These are phyloP conservation scores for Alternaria longipes DNA, from an alignment of 2,329 filamentous ascomycete species.

Conservation along the genomic window DNA sequence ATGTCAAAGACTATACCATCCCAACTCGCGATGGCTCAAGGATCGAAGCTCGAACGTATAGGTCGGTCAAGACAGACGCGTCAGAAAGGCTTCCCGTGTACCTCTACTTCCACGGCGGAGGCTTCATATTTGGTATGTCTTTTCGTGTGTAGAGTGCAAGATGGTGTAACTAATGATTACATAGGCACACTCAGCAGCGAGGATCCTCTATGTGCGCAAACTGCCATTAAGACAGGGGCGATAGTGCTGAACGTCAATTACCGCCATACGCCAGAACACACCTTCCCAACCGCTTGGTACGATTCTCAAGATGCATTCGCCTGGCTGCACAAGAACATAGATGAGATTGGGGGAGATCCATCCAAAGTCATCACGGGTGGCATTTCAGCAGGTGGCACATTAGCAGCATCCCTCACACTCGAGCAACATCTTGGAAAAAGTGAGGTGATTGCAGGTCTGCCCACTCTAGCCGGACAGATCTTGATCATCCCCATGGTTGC, in stretches of 20 bases:
- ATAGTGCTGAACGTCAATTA: slow-evolving; percentile 67
- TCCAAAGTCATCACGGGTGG: slow-evolving; percentile 60
- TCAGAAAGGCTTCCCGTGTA: slow-evolving; percentile 59
- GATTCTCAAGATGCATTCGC: slow-evolving; percentile 64
- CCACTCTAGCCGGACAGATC: slow-evolving; percentile 59
- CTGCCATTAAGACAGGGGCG: slow-evolving; percentile 55
- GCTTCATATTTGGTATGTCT: slow-evolving; percentile 62
- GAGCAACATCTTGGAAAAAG: slow-evolving; percentile 57
- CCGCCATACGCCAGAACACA: slow-evolving; percentile 65
- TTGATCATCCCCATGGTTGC: slow-evolving; percentile 53
- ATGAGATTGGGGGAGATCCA: slow-evolving; percentile 52
- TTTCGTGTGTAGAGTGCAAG: neutral
- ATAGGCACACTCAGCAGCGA: slow-evolving; percentile 58
- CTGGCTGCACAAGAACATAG: slow-evolving; percentile 62
- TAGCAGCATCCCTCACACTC: slow-evolving; percentile 57
- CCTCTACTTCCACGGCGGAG: slow-evolving; percentile 62
- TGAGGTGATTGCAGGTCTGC: slow-evolving; percentile 35
- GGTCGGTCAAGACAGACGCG: slow-evolving; percentile 46
- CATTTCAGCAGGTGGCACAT: slow-evolving; percentile 61
- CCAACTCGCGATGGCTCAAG: slow-evolving; percentile 57
- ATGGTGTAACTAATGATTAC: rapidly evolving
- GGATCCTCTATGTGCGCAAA: slow-evolving; percentile 61
- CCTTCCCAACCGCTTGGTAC: slow-evolving; percentile 63
- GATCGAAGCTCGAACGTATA: slow-evolving; percentile 60
- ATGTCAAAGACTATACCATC: slow-evolving; percentile 40